These are phyloP conservation scores for Tuber melanosporum DNA, from an alignment of 495 filamentous ascomycete genomes.

Conservation along the genomic window DNA sequence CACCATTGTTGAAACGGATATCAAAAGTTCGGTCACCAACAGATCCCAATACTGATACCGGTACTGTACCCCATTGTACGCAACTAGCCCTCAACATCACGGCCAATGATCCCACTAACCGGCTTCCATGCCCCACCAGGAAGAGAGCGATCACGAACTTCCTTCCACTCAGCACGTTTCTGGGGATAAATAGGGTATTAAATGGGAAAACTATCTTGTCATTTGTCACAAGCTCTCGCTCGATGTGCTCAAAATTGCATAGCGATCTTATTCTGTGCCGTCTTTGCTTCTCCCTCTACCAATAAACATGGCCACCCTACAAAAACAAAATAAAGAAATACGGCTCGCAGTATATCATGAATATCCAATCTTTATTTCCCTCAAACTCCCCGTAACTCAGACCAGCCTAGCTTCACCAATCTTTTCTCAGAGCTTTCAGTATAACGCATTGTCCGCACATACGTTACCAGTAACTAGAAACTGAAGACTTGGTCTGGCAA, in stretches of 20 bases:
- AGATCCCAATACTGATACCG: too few relatives aligned
- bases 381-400: neutral
- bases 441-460: neutral
- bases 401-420: neutral
- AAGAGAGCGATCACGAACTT: neutral
- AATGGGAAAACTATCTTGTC: neutral
- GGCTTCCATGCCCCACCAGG: neutral
- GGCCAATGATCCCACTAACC: neutral
- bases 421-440: neutral
- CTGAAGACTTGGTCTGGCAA: slow-evolving; percentile 94
- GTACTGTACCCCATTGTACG: neutral
- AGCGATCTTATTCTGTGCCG: neutral
- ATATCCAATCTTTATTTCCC: neutral
- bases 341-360: neutral
- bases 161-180: neutral
- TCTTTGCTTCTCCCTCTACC: neutral
- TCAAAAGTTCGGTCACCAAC: neutral
- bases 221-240: neutral
- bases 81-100: neutral
- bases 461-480: slow-evolving; percentile 54
- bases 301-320: neutral
- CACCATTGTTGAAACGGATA: neutral
- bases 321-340: neutral
- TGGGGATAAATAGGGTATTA: neutral
- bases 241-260: neutral